A percentile compares a stretch with the other conserved stretches of the same genome.
phyloP scores from a whole-genome alignment of 306 rosid genomes.

The Sicyos baderoa region DNA sequence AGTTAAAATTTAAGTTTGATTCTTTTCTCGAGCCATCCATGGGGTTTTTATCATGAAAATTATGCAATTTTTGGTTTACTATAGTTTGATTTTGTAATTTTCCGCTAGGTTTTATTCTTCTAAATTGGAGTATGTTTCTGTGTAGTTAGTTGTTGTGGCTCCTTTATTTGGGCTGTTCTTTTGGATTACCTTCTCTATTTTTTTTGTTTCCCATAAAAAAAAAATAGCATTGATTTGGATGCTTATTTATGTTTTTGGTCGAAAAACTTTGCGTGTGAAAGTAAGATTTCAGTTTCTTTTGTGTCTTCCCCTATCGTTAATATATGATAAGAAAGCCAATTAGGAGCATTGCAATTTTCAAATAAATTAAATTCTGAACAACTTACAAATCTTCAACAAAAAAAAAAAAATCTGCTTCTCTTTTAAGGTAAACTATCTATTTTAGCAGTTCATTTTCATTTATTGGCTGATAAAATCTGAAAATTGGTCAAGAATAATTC shows the following conservation, averaged over 20 bases:
- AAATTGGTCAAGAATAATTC: constrained; percentile 4
- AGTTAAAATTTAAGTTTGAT: background rate
- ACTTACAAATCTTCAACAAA: background rate
- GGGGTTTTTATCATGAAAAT: background rate
- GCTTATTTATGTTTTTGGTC: too few species aligned
- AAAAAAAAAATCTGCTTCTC: background rate
- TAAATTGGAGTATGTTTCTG: background rate
- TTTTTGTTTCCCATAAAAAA: background rate
- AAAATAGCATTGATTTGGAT: too few species aligned
- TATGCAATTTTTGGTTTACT: background rate
- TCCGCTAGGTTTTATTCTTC: background rate
- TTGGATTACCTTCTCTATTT: background rate
- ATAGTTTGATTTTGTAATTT: background rate
- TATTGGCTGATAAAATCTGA: background rate
- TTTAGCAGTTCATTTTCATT: background rate
- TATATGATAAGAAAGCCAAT: background rate
- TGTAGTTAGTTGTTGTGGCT: background rate
- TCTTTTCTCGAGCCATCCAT: background rate
- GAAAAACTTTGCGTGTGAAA: background rate
- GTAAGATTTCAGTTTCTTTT: background rate
- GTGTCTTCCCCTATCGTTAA: background rate
- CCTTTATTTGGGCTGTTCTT: background rate
- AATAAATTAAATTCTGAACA: constrained; percentile 6
- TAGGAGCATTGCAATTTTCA: constrained; percentile 2
- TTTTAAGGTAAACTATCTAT: background rate